Base-by-base conservation (phyloP, 805 yeast species). In the Torulaspora franciscae region DNA sequence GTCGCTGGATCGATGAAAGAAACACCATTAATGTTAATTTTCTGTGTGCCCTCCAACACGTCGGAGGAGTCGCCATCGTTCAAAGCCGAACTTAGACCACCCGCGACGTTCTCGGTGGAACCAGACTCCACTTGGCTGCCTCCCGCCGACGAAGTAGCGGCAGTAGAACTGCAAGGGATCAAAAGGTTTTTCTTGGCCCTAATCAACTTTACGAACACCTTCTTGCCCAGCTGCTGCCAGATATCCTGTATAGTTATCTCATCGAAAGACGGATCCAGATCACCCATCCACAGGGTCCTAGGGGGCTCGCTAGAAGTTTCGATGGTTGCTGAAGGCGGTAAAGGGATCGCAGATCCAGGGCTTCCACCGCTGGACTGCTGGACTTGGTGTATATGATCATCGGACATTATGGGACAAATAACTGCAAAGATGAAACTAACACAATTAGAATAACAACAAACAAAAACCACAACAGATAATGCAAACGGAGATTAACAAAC, bases 241-340 rank as follows among this genome's bases (percentile, higher is more conserved):
- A 86, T 70, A 37, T 78, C 68, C 40, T 72, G 70, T 11, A 78
- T 69, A 19, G 79, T 77, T 3, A 67, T 70, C 59, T 84, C 93
- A 58, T 82, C 87, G 57, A 83, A 77, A 77, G 83, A 78, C 1
- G 91, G 87, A 58, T 85, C 91, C 52, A 85, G 68, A 63, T 85
- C 93, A 8, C 95, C 95, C 95, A 85, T 85, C 95, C 95, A 85
- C 26, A 85, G 67, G 1, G 95, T 85, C 48, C 83, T 73, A 22
- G 95, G 88, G 11, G 76, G 72, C 10, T 71, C 69, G 6, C 62
- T 54, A 1, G 74, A 66, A 1, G 74, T 69, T 36, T 74, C 73
- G 2, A 77, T 70, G 2, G 76, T 74, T 34, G 73, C 71, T 33
- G 68, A 66, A 4, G 83, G 82, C 5, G 83, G 83, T 36, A 69